Percentiles rank a stretch among this genome's conserved stretches.
phyloP scores from a whole-genome alignment of 176 grass and related monocot genomes.

The Luzula sylvatica region DNA sequence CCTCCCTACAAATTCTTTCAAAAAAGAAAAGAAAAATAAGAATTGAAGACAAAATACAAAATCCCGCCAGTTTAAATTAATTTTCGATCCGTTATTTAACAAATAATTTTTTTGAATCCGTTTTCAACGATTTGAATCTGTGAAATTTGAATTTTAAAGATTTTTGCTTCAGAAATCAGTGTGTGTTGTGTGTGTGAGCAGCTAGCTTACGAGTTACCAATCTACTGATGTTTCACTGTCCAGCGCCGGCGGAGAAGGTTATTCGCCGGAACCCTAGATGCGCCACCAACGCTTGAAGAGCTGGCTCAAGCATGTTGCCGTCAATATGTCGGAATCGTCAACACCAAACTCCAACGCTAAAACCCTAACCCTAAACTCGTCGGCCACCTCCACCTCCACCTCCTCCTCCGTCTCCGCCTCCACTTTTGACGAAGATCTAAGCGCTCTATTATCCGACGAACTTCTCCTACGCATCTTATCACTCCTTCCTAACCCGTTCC shows the following conservation, averaged over 20 bases:
- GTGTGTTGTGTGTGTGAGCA: no score
- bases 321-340: not conserved
- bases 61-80: no score
- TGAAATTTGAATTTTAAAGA: no score
- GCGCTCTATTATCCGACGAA: constrained; percentile 5
- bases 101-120: not conserved
- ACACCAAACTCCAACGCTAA: not conserved
- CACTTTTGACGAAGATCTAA: constrained; percentile 8
- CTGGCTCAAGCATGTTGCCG: constrained; percentile 9
- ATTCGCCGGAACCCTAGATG: constrained; percentile 21
- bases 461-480: constrained; percentile 34
- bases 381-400: constrained; percentile 6
- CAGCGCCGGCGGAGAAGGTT: not conserved
- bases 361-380: constrained; percentile 13
- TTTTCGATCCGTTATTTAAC: no score
- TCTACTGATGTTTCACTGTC: not conserved
- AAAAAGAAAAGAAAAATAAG: not conserved
- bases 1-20: not conserved
- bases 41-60: no score
- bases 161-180: no score
- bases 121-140: not conserved
- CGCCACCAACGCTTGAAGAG: constrained; percentile 2
- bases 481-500: constrained; percentile 21
- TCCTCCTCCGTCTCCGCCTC: not conserved
- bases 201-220: not conserved